Conservation (phyloP, 2,329 filamentous ascomycete species). For the Acephala macrosclerotiorum region DNA sequence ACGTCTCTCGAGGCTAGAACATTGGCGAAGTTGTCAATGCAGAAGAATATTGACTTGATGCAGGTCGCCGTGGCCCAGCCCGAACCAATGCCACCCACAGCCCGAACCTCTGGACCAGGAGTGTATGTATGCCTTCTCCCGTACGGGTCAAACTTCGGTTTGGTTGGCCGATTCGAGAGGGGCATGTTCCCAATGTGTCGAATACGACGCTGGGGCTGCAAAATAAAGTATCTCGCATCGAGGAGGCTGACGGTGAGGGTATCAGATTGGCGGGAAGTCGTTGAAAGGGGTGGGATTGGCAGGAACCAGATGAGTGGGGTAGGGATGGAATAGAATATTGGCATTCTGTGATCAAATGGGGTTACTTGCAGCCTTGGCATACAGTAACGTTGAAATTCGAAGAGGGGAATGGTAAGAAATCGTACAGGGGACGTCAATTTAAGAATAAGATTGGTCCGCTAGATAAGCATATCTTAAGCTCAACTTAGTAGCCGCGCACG, state of each 20-base stretch:
- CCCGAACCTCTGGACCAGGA: too few relatives aligned
- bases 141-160: neutral
- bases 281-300: too few relatives aligned
- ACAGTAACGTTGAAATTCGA: neutral
- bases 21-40: neutral
- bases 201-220: neutral
- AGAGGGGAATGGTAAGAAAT: neutral
- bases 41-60: constrained; percentile 1
- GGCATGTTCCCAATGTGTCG: neutral
- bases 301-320: too few relatives aligned
- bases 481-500: neutral
- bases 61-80: neutral
- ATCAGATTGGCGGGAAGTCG: neutral
- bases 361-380: neutral
- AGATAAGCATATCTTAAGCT: too few relatives aligned
- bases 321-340: neutral
- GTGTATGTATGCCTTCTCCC: too few relatives aligned
- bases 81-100: too few relatives aligned
- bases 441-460: neutral
- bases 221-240: neutral
- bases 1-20: too few relatives aligned
- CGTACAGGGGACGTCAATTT: neutral
- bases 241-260: neutral
- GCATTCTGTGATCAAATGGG: neutral
- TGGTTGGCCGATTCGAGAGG: neutral